Conservation (phyloP, 352 stramenopile genomes). For the Globisporangium emineosum region DNA sequence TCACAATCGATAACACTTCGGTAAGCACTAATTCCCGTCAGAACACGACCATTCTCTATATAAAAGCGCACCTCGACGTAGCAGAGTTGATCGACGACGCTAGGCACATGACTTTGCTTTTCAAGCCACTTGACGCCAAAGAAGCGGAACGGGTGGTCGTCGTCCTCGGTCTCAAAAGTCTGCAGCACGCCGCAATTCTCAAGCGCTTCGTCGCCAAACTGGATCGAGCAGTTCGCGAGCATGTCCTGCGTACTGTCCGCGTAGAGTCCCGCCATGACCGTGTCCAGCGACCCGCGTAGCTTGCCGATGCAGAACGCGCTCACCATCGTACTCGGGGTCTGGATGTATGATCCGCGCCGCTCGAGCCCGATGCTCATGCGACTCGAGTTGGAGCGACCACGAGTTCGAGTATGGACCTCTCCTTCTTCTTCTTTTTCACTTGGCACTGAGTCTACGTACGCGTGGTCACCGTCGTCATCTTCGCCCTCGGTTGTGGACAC, state of each 20-base stretch:
- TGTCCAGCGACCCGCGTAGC: conserved; percentile 39
- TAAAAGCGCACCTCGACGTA: conserved; percentile 43
- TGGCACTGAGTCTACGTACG: too few relatives aligned
- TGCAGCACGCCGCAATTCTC: conserved; percentile 48
- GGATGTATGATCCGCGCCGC: conserved; percentile 15
- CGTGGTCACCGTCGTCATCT: too few relatives aligned
- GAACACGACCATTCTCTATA: background rate
- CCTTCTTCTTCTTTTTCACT: conserved; percentile 12
- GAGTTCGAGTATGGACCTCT: background rate
- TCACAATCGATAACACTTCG: background rate
- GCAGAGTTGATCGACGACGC: conserved; percentile 46
- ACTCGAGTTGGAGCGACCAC: background rate
- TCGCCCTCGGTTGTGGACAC: conserved; percentile 1
- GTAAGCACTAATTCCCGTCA: background rate
- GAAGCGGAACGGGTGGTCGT: conserved; percentile 39
- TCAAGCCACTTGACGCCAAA: conserved; percentile 68
- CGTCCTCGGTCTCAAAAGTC: conserved; percentile 31
- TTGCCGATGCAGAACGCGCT: conserved; percentile 53
- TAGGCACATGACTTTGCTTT: conserved; percentile 25
- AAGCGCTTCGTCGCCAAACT: conserved; percentile 36
- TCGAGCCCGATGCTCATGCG: background rate
- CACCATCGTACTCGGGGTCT: conserved; percentile 35
- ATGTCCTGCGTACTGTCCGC: conserved; percentile 35
- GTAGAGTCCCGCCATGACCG: conserved; percentile 52
- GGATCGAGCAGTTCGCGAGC: conserved; percentile 40